Percentiles rank a stretch among this genome's conserved stretches.
phyloP scores from a whole-genome alignment of 169 alveolate species.

The Eimeria praecox region DNA sequence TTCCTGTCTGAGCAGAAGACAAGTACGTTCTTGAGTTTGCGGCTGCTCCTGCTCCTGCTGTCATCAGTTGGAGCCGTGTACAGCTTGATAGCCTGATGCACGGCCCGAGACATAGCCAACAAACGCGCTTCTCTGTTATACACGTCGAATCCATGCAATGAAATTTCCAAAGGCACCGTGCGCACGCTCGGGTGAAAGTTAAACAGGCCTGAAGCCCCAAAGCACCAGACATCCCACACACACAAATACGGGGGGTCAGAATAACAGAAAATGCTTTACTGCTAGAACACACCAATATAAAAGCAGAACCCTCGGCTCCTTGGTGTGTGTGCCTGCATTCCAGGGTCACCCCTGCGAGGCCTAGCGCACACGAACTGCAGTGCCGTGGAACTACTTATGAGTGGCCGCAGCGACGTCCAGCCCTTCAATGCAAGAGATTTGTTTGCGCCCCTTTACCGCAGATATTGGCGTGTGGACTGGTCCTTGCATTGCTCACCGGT shows the following conservation, averaged over 20 bases:
- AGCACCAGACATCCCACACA: not conserved
- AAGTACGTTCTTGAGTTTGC: conserved; percentile 88
- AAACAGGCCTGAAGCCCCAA: conserved; percentile 80
- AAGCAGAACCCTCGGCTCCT: not conserved
- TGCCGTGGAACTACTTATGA: not conserved
- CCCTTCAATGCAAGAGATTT: not conserved
- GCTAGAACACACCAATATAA: not conserved
- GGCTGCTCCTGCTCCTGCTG: conserved; percentile 77
- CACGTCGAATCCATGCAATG: conserved; percentile 90
- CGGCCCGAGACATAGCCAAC: conserved; percentile 94
- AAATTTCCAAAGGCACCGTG: conserved; percentile 87
- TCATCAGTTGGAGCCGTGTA: conserved; percentile 81
- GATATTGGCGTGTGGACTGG: not conserved
- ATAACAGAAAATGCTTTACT: not conserved
- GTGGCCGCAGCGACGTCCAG: not conserved
- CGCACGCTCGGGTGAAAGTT: conserved; percentile 88
- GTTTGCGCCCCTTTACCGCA: not conserved
- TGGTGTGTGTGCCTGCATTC: not conserved
- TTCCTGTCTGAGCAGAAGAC: conserved; percentile 97
- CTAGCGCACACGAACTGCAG: not conserved
- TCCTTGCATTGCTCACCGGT: conserved; percentile 66
- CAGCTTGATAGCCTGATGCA: conserved; percentile 90
- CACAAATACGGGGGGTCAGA: not conserved
- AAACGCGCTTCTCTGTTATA: conserved; percentile 92
- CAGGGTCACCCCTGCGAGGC: not conserved